Percentiles rank a stretch among this genome's conserved stretches.
These are phyloP conservation scores for Ampelomyces quisqualis DNA, from an alignment of 2,329 filamentous ascomycete genomes.

Conservation along the genomic window DNA sequence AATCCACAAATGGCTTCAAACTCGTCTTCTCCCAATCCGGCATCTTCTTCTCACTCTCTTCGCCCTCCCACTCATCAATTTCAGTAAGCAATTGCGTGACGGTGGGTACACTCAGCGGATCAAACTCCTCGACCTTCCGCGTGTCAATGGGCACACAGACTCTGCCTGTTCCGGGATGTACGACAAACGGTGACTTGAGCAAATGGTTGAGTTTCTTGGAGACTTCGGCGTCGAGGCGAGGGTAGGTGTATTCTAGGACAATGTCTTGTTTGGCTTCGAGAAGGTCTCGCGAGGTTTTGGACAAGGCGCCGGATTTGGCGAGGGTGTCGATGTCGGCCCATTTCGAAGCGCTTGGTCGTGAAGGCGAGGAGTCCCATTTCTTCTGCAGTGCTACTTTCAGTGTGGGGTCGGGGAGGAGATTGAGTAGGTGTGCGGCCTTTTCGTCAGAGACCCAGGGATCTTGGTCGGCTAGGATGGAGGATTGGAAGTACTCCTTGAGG, in stretches of 20 bases:
- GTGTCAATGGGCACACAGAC: slow-evolving; percentile 95
- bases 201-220: slow-evolving; percentile 98
- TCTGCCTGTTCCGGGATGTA: slow-evolving; percentile 89
- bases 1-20: slow-evolving; percentile 87
- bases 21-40: slow-evolving; percentile 98
- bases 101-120: slow-evolving; percentile 85
- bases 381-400: slow-evolving; percentile 77
- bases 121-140: slow-evolving; percentile 72
- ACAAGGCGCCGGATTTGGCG: slow-evolving; percentile 73
- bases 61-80: slow-evolving; percentile 75
- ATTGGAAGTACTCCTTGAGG: slow-evolving; percentile 79
- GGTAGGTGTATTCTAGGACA: slow-evolving; percentile 96
- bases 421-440: slow-evolving; percentile 73
- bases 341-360: slow-evolving; percentile 74
- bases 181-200: slow-evolving; percentile 93
- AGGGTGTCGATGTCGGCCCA: slow-evolving; percentile 92
- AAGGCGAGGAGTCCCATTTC: slow-evolving; percentile 87
- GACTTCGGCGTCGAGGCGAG: slow-evolving; percentile 92
- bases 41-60: slow-evolving; percentile 52
- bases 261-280: slow-evolving; percentile 93
- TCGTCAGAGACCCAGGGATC: slow-evolving; percentile 75
- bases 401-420: slow-evolving; percentile 77
- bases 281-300: slow-evolving; percentile 71
- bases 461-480: slow-evolving; percentile 78
- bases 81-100: slow-evolving; percentile 78